phyloP scores from a whole-genome alignment of 176 grass and related monocot genomes.

The Themeda triandra region DNA sequence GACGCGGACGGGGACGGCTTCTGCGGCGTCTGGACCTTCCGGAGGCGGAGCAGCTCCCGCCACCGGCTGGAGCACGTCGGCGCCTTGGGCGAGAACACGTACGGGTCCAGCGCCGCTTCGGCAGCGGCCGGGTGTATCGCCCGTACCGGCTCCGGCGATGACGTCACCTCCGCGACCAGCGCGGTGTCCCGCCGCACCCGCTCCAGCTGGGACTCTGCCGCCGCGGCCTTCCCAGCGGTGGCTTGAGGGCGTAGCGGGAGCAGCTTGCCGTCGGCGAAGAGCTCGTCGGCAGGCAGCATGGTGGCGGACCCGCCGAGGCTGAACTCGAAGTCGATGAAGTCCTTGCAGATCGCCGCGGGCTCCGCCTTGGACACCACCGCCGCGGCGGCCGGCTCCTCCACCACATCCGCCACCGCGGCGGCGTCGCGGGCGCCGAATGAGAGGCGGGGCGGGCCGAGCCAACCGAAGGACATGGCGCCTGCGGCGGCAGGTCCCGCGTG shows the following conservation, averaged over 20 bases:
- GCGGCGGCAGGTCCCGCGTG: conserved; percentile 31
- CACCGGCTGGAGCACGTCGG: conserved; percentile 81
- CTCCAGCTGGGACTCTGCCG: background rate
- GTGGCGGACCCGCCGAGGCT: conserved; percentile 49
- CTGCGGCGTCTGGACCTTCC: conserved; percentile 54
- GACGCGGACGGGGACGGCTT: conserved; percentile 6
- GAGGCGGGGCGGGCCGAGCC: conserved; percentile 63
- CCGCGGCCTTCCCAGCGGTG: background rate
- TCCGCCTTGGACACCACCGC: background rate
- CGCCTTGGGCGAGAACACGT: conserved; percentile 89
- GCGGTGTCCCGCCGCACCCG: background rate
- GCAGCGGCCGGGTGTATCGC: conserved; percentile 17
- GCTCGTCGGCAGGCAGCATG: conserved; percentile 85
- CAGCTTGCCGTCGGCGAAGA: conserved; percentile 89
- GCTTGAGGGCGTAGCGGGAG: conserved; percentile 54
- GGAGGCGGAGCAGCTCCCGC: conserved; percentile 71
- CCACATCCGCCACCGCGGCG: background rate
- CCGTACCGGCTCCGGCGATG: conserved; percentile 32
- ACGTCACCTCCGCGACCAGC: background rate
- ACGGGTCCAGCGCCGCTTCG: conserved; percentile 43
- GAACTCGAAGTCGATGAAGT: conserved; percentile 93
- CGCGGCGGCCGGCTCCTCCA: background rate
- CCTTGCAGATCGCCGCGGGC: conserved; percentile 31
- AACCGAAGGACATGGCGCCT: conserved; percentile 35
- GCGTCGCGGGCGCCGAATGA: conserved; percentile 41